Evolutionary conservation across 768 basidiomycete genomes (phyloP).

Genomic region (Suillus alpinus): DNA sequence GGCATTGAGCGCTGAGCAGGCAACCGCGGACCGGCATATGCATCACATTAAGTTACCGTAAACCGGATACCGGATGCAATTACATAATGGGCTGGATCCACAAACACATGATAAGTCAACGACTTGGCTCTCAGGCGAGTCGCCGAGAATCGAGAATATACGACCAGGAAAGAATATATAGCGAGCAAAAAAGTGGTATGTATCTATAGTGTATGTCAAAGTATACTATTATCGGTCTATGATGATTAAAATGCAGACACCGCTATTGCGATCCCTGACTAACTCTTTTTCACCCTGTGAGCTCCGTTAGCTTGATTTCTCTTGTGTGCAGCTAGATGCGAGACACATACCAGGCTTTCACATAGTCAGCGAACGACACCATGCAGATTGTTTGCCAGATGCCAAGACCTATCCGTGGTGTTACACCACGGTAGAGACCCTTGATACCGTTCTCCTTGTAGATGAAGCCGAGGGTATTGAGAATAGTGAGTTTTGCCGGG

Average conservation of each 20-base stretch:
- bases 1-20: constrained; percentile 4
- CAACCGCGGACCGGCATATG: background rate
- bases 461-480: constrained; percentile 90
- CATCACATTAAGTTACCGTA: background rate
- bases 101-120: background rate
- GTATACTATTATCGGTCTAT: constrained; percentile 17
- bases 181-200: constrained; percentile 10
- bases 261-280: constrained; percentile 16
- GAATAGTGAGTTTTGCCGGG: constrained; percentile 87
- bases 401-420: constrained; percentile 93
- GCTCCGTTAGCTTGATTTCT: background rate
- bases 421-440: constrained; percentile 96
- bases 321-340: background rate
- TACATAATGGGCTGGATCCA: background rate
- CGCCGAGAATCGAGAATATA: background rate
- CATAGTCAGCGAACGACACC: constrained; percentile 97
- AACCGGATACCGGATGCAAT: background rate
- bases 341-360: constrained; percentile 70
- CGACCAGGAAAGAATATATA: background rate
- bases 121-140: too few species aligned
- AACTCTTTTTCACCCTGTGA: constrained; percentile 50
- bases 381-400: constrained; percentile 99
- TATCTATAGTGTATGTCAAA: constrained; percentile 13
- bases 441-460: constrained; percentile 96
- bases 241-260: constrained; percentile 3